phyloP scores from a whole-genome alignment of 106 monocot genomes.

The Alisma plantagoaquatica region DNA sequence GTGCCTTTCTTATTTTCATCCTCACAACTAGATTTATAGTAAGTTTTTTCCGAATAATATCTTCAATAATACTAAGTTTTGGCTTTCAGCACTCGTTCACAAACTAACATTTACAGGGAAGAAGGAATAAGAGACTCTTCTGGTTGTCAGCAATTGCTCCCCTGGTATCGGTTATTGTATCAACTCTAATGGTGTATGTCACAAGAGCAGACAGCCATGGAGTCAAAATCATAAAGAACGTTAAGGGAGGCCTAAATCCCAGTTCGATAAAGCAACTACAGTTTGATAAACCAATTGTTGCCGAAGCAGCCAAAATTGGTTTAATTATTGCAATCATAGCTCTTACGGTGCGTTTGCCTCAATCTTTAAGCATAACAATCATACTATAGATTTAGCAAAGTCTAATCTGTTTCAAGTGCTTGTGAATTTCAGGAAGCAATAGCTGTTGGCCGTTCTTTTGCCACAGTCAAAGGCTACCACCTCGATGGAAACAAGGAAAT shows the following conservation, averaged over 20 bases:
- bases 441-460: slow-evolving; percentile 79
- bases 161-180: slow-evolving; percentile 61
- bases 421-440: slow-evolving; percentile 63
- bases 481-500: slow-evolving; percentile 90
- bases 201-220: slow-evolving; percentile 66
- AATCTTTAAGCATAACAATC: not conserved
- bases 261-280: slow-evolving; percentile 58
- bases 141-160: slow-evolving; percentile 70
- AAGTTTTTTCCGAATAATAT: slow-evolving; percentile 14
- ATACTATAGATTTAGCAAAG: not conserved
- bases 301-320: slow-evolving; percentile 61
- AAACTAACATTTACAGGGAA: slow-evolving; percentile 33
- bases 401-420: not conserved
- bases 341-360: slow-evolving; percentile 38
- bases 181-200: slow-evolving; percentile 53
- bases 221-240: slow-evolving; percentile 57
- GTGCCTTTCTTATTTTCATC: slow-evolving; percentile 82
- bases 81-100: not conserved
- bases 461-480: slow-evolving; percentile 60
- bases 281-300: slow-evolving; percentile 29
- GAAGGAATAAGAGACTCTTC: slow-evolving; percentile 59
- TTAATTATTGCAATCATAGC: slow-evolving; percentile 64
- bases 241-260: slow-evolving; percentile 62
- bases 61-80: not conserved
- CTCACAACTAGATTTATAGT: slow-evolving; percentile 58